Evolutionary conservation across 2,329 filamentous ascomycete genomes (phyloP), one percentile per base, ranked within the genome.

Genomic region (Aspergillus sp.): DNA sequence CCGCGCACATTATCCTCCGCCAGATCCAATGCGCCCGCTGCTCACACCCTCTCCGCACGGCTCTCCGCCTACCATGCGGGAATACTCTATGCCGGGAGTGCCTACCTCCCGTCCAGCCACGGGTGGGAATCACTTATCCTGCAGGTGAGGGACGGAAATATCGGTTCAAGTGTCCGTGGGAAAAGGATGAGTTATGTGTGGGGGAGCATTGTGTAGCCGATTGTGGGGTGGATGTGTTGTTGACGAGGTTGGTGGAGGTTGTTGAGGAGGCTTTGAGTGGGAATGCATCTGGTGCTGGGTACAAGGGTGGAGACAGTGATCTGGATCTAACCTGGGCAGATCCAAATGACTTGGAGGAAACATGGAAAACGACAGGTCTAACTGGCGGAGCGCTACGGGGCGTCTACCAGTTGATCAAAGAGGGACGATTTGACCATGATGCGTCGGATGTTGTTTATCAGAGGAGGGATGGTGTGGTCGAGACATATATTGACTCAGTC

Each of bases 1-100:
- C 17, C 17, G 49, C 81, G 15, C 77, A 86, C 54, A 72, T 79
- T 49, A 74, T 90, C 47, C 76, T 94, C 52, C 83, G 84, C 39
- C 72, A 93, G 37, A 77, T 93, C 46, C 88, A 94, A 69, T 96
- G 90, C 64, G 78, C 78, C 9, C 72, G 79, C 53, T 95, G 90
- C 66, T 87, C 84, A 3, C 74, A 73, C 39, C 84, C 85, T 1
- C 73, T 93, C 25, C 74, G 70, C 41, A 75, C 81, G 7, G 87
- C 90, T 4, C 76, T 89, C 48, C 86, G 86, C 0, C 72, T 95
- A 4, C 89, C 90, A 4, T 96, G 90, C 64, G 89, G 90, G 23
- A 81, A 85, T 60, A 84, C 84, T 9, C 68, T 95, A 9, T 96
- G 90, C 70, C 82, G 79, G 59, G 66, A 67, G 44, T 96, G 90